Conservation (phyloP, 768 basidiomycete genomes). For the Leccinellum luteum region DNA sequence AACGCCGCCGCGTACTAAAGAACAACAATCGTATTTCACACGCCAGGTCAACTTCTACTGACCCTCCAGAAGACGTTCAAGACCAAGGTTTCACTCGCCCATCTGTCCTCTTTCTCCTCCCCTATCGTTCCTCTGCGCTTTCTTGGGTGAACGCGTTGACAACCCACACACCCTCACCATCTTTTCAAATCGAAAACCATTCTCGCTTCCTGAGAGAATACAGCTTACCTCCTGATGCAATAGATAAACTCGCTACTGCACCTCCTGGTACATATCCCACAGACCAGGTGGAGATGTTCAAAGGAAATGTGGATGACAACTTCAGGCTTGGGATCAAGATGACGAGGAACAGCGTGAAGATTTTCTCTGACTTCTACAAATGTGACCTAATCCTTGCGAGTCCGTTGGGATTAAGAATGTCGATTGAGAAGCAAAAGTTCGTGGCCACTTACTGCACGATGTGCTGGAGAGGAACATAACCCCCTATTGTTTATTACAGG, state of each 20-base stretch:
- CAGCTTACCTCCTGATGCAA: constrained; percentile 69
- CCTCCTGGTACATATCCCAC: constrained; percentile 74
- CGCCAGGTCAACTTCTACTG: constrained; percentile 53
- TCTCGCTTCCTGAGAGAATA: constrained; percentile 82
- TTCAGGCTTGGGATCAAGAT: constrained; percentile 92
- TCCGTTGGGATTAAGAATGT: constrained; percentile 86
- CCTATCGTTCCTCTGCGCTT: constrained; percentile 87
- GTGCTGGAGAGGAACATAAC: neutral
- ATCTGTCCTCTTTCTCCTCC: constrained; percentile 86
- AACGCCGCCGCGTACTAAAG: constrained; percentile 84
- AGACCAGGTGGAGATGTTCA: constrained; percentile 92
- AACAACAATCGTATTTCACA: constrained; percentile 91
- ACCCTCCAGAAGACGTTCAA: constrained; percentile 72
- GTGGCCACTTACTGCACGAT: constrained; percentile 24
- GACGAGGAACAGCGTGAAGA: constrained; percentile 86
- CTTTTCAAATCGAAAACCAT: constrained; percentile 86
- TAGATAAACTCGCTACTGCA: constrained; percentile 77
- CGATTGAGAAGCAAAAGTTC: constrained; percentile 92
- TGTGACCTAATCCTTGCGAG: constrained; percentile 93
- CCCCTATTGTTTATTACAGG: constrained; percentile 38
- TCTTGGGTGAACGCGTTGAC: constrained; percentile 81
- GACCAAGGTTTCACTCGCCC: constrained; percentile 99
- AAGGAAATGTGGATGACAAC: constrained; percentile 95
- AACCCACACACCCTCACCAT: constrained; percentile 65
- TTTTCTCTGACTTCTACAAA: constrained; percentile 88